Conservation (phyloP, 306 rosid genomes). For the Prunus kanzakura region DNA sequence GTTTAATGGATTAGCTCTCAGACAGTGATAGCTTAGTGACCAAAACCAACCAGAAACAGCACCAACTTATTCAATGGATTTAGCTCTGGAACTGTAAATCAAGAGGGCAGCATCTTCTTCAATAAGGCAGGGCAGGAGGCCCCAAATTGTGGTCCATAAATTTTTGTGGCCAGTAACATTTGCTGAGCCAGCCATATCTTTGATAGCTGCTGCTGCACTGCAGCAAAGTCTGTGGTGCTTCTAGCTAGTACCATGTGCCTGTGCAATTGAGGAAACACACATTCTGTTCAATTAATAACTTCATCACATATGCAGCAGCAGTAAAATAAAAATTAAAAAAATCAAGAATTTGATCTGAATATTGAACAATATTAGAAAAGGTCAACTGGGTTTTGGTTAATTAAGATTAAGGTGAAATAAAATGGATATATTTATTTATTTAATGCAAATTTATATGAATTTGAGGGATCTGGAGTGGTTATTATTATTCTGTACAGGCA, state of each 20-base stretch:
- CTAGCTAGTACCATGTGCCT: slow-evolving; percentile 2
- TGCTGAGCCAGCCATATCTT: slow-evolving; percentile 44
- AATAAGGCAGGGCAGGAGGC: slow-evolving; percentile 34
- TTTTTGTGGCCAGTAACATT: slow-evolving; percentile 41
- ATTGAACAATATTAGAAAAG: slow-evolving; percentile 12
- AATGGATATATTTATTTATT: neutral
- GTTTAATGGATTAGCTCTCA: slow-evolving; percentile 19
- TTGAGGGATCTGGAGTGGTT: slow-evolving; percentile 18
- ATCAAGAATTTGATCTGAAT: neutral
- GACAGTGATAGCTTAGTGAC: slow-evolving; percentile 43
- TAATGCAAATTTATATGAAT: slow-evolving; percentile 9
- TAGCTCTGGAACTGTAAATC: slow-evolving; percentile 41
- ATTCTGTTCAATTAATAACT: neutral
- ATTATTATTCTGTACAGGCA: slow-evolving; percentile 21
- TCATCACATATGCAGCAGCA: neutral
- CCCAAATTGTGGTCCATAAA: slow-evolving; percentile 53
- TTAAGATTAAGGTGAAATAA: neutral
- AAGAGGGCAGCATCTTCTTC: slow-evolving; percentile 33
- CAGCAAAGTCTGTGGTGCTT: neutral
- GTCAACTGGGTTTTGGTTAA: slow-evolving; percentile 15
- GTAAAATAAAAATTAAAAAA: neutral
- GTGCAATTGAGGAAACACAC: slow-evolving; percentile 2
- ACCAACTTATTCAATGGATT: slow-evolving; percentile 35
- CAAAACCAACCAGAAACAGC: slow-evolving; percentile 35
- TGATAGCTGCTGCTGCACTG: slow-evolving; percentile 20